These are phyloP conservation scores for Cladophialophora psammophila DNA, from an alignment of 2,329 filamentous ascomycete genomes.

Conservation along the genomic window DNA sequence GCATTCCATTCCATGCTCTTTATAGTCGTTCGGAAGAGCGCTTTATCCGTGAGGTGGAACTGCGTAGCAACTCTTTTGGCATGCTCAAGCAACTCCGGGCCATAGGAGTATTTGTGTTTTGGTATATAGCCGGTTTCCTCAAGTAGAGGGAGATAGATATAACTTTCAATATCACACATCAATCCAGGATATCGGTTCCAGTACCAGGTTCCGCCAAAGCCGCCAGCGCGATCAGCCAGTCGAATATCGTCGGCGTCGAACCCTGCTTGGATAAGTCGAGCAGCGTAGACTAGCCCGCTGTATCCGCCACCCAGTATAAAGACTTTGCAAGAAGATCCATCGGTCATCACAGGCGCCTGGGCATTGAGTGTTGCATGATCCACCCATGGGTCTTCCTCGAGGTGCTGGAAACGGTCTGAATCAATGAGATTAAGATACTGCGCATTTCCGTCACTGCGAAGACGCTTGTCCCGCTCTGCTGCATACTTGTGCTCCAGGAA, in stretches of 20 bases:
- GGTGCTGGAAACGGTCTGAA: slow-evolving; percentile 15
- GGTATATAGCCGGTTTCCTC: slow-evolving; percentile 27
- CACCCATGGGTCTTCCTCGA: slow-evolving; percentile 27
- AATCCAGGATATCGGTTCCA: slow-evolving; percentile 36
- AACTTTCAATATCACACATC: slow-evolving; percentile 2
- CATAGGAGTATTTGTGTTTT: slow-evolving; percentile 24
- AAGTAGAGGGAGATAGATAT: slow-evolving; percentile 3
- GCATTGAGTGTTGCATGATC: slow-evolving; percentile 5
- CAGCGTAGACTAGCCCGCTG: slow-evolving; percentile 30
- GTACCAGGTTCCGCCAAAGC: slow-evolving; percentile 40
- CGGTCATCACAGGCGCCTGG: slow-evolving; percentile 20
- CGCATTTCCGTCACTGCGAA: slow-evolving; percentile 21
- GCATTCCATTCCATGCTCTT: slow-evolving; percentile 23
- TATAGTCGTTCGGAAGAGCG: slow-evolving; percentile 28
- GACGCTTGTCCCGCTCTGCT: slow-evolving; percentile 31
- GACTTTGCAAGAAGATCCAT: slow-evolving; percentile 16
- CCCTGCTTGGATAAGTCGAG: slow-evolving; percentile 23
- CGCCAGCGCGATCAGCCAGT: slow-evolving; percentile 45
- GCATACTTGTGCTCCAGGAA: slow-evolving; percentile 18
- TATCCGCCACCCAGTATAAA: slow-evolving; percentile 39
- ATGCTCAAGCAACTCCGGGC: slow-evolving; percentile 21
- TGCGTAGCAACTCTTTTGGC: slow-evolving; percentile 18
- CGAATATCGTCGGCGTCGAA: slow-evolving; percentile 17
- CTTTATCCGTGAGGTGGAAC: slow-evolving; percentile 17
- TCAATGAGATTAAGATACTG: slow-evolving; percentile 26